A percentile compares a stretch with the other conserved stretches of the same genome.
These are phyloP conservation scores for Capsella rubella DNA, from an alignment of 441 rosid species.

Conservation along the genomic window DNA sequence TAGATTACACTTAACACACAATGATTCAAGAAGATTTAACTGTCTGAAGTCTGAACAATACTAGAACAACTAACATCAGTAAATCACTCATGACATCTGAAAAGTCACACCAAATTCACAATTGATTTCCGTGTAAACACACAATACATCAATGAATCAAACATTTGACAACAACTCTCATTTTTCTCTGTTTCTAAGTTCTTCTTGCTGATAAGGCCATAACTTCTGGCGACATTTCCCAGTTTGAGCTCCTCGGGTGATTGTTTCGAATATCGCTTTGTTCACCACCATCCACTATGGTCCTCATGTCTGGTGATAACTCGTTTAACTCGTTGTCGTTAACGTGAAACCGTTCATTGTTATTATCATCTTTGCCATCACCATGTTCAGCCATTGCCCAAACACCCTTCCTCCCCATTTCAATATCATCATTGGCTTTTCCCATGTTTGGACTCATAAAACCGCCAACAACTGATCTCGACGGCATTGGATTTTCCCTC, in stretches of 20 bases:
- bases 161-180: constrained; percentile 15
- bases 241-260: constrained; percentile 78
- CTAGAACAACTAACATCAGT: not conserved
- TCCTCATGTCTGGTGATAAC: constrained; percentile 68
- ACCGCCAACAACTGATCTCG: constrained; percentile 61
- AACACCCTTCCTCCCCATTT: constrained; percentile 85
- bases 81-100: constrained; percentile 9
- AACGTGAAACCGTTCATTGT: constrained; percentile 62
- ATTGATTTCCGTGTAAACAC: constrained; percentile 12
- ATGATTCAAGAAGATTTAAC: not conserved
- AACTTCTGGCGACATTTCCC: constrained; percentile 96
- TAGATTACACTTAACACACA: constrained; percentile 26
- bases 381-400: constrained; percentile 68
- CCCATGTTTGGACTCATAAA: constrained; percentile 92
- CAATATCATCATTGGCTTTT: constrained; percentile 74
- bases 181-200: constrained; percentile 26
- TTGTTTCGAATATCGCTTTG: constrained; percentile 51
- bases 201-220: constrained; percentile 82
- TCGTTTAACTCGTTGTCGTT: constrained; percentile 78
- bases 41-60: not conserved
- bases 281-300: constrained; percentile 51
- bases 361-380: constrained; percentile 51
- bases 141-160: constrained; percentile 25
- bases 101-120: constrained; percentile 32
- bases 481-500: constrained; percentile 56